Base-by-base conservation (phyloP, 345 rosid species). In the Viola odorata region DNA sequence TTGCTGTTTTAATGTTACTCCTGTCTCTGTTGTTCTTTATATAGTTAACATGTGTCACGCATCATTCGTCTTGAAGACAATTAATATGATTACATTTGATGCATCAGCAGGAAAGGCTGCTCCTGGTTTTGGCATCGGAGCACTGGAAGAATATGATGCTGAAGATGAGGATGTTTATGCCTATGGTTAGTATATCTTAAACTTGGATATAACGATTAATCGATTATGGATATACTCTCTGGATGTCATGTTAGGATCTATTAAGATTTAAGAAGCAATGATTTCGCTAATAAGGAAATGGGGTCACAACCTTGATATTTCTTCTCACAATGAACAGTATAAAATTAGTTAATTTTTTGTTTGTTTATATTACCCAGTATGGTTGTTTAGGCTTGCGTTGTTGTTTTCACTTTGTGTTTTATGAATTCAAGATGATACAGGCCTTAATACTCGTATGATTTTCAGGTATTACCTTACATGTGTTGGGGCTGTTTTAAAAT, bases 81-180 rank as follows among this genome's bases (percentile, higher is more conserved):
- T 58, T 82, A 67, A 50, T 62, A 79, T 79, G 61, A 82, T 62
- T 74, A 58, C 63, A 52, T 58, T 69, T 67, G 62, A 64, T 70
- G 57, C 74, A 81, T 80, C 95, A 94, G 95, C 89, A 77, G 88
- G 95, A 82, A 88, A 86, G 73, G 75, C 78, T 73, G 92, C 89
- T 72, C 88, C 95, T 48, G 99, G 99, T 59, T 90, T 94, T 81
- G 99, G 99, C 69, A 90, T 94, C 81, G 99, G 99, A 38, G 99
- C 99, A 53, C 92, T 94, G 47, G 99, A 90, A 76, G 99, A 90
- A 67, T 91, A 78, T 75, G 96, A 84, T 81, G 88, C 70, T 38
- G 99, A 94, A 86, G 99, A 94, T 76, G 99, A 90, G 79, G 99
- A 94, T 78, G 80, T 94, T 50, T 90, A 88, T 76, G 73, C 77